Conservation (phyloP, 129 eudicot species). For the Flaveria trinervia region DNA sequence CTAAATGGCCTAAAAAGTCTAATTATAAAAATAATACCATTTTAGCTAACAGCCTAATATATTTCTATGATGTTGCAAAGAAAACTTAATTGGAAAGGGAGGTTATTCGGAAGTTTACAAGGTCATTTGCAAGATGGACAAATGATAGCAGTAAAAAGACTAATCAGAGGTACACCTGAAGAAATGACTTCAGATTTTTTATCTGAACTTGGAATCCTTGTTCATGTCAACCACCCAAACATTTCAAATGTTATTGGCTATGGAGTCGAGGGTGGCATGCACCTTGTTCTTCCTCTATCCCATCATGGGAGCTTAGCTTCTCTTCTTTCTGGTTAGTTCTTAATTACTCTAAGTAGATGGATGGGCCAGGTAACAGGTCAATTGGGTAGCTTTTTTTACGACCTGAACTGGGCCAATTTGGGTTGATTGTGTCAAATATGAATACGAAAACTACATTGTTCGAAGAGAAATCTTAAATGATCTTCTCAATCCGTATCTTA, state of each 20-base stretch:
- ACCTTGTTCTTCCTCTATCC: constrained; percentile 94
- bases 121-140: constrained; percentile 64
- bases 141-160: constrained; percentile 70
- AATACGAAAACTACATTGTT: neutral
- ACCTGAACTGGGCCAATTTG: neutral
- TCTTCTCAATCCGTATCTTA: constrained; percentile 4
- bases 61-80: constrained; percentile 37
- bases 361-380: constrained; percentile 6
- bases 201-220: constrained; percentile 92
- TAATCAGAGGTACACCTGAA: constrained; percentile 72
- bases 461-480: neutral
- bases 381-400: neutral
- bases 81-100: constrained; percentile 83
- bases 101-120: constrained; percentile 93
- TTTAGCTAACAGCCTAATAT: constrained; percentile 3
- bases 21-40: neutral
- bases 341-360: neutral
- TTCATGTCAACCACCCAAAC: constrained; percentile 94
- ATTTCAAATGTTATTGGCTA: constrained; percentile 82
- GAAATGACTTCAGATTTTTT: constrained; percentile 91
- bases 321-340: constrained; percentile 60
- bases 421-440: constrained; percentile 9
- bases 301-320: constrained; percentile 86
- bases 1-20: no score
- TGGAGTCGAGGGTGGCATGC: constrained; percentile 95